Evolutionary conservation across 164 flowering plant genomes (phyloP).

Genomic region (Kalanchoe fedtschenkoi): DNA sequence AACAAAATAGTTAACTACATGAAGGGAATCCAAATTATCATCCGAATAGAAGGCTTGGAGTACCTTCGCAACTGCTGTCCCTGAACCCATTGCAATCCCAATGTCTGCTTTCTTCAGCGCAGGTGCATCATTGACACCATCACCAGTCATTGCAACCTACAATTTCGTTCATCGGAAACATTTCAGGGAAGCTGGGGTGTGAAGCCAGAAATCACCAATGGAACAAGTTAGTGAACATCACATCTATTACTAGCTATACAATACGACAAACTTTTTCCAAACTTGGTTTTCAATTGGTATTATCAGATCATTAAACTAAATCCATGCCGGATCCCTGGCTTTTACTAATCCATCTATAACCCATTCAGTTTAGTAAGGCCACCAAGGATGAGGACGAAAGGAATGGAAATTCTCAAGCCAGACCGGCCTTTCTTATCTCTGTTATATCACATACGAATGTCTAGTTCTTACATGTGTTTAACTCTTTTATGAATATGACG

Average conservation of each 20-base stretch:
- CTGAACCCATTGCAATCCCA: constrained; percentile 99
- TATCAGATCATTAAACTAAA: no score
- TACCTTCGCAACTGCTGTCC: constrained; percentile 99
- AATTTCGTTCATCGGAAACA: background rate
- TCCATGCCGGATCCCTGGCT: no score
- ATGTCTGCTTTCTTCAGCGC: constrained; percentile 96
- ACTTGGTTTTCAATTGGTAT: no score
- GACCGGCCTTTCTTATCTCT: background rate
- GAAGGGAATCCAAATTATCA: background rate
- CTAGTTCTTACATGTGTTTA: no score
- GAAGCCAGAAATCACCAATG: background rate
- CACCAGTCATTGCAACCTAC: constrained; percentile 99
- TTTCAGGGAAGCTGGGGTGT: background rate
- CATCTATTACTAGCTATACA: no score
- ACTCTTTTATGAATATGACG: no score
- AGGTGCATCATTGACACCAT: constrained; percentile 99
- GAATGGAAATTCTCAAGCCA: no score
- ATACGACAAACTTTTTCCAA: no score
- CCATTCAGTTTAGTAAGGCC: no score
- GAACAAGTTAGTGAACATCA: no score
- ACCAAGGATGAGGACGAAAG: no score
- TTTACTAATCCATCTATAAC: no score
- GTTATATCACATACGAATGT: background rate
- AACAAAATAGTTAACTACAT: constrained; percentile 5
- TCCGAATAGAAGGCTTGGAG: background rate